Evolutionary conservation across 2,329 filamentous ascomycete species (phyloP).

Genomic region (Paracoccidioides brasiliensis): DNA sequence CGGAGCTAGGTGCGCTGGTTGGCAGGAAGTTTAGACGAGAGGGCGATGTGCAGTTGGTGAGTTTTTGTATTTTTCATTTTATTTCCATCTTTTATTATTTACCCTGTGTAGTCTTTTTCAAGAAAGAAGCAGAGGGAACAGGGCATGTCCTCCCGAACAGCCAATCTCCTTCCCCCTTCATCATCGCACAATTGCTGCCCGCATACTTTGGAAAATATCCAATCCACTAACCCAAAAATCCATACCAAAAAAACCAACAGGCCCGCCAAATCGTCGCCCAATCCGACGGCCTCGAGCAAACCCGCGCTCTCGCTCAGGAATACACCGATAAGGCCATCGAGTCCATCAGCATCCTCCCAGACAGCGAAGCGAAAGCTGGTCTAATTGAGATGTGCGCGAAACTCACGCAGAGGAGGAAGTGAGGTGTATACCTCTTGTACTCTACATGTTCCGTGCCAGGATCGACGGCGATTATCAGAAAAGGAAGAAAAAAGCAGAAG

Average conservation of each 20-base stretch:
- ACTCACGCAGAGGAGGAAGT: conserved; percentile 80
- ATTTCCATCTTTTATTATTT: not conserved
- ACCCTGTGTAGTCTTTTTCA: not conserved
- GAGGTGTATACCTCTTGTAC: conserved; percentile 1
- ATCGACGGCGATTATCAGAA: not conserved
- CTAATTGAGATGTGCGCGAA: conserved; percentile 89
- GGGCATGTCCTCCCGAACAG: too few relatives aligned
- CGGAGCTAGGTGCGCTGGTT: conserved; percentile 73
- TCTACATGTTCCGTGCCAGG: too few relatives aligned
- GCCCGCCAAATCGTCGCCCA: conserved; percentile 72
- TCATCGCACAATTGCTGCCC: too few relatives aligned
- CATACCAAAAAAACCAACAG: conserved; percentile 33
- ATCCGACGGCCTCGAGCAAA: conserved; percentile 84
- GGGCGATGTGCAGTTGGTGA: conserved; percentile 74
- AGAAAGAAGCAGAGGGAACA: too few relatives aligned
- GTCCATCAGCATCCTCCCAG: conserved; percentile 72
- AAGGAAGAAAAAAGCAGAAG: not conserved
- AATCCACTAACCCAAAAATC: too few relatives aligned
- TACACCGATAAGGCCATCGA: conserved; percentile 79
- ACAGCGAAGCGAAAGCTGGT: conserved; percentile 88
- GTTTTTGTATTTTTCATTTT: conserved; percentile 22
- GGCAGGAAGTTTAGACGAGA: conserved; percentile 76
- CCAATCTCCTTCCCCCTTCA: too few relatives aligned
- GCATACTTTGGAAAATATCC: too few relatives aligned
- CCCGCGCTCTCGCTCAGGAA: conserved; percentile 74